Evolutionary conservation across 352 stramenopile genomes (phyloP), one percentile per base, ranked within the genome.

Genomic region (Aphanomyces cochlioides): DNA sequence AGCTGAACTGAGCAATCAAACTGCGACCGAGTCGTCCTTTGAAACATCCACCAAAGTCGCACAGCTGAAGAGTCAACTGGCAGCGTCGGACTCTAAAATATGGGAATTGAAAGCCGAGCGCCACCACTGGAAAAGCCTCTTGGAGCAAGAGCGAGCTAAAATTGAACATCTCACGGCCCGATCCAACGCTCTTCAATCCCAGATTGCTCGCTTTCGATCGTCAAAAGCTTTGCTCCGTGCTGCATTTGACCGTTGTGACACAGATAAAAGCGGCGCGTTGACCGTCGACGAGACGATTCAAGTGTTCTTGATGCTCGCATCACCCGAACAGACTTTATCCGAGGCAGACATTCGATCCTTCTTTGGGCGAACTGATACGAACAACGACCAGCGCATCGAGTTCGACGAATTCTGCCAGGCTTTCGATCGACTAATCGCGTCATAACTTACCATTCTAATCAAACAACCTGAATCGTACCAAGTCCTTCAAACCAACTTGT

Each of bases 281-380:
- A 70, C n/a, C 19, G 5, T 70, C 10, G 21, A 60, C 54, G 64
- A 70, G 47, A 70, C 64, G 5, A 34, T 70, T n/a, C 64, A 54
- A 61, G 38, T 70, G 19, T 37, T 70, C 2, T 19, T 21, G 6
- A 36, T 70, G 54, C 34, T 70, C 17, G 36, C 39, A 8, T 21
- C 48, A 5, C 36, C 36, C 47, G 50, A 63, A 17, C 21, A 47
- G 19, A 50, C 10, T 39, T 19, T 56, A 12, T 36, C n/a, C 2
- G 64, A 70, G 45, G 37, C 19, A 5, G 8, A 4, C 3, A 47
- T 70, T 28, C 48, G 40, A 15, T 17, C 47, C 5, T 58, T 63
- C 40, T 70, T 70, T 70, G 37, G n/a, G 1, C 7, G 21, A 47
- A 19, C 64, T 21, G 64, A 70, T 15, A n/a, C 28, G 21, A 70